Evolutionary conservation across 768 basidiomycete genomes (phyloP).

Genomic region (Phylloporus sp.): DNA sequence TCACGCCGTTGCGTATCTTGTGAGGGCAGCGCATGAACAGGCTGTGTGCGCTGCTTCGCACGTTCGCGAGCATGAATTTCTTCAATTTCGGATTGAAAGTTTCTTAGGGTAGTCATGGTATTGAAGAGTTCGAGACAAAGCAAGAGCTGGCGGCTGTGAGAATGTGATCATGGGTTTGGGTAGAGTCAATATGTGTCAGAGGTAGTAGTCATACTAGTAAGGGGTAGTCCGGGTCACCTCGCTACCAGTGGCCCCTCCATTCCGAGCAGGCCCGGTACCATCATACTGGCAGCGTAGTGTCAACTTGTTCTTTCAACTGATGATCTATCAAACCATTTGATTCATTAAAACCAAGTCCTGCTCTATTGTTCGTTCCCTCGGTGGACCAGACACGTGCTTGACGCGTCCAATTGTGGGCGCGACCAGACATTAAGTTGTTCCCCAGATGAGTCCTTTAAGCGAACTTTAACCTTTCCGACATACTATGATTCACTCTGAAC

Average conservation of each 20-base stretch:
- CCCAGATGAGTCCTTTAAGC: background rate
- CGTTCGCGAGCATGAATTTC: constrained; percentile 68
- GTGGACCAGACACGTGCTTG: constrained; percentile 13
- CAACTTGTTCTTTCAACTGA: too few species aligned
- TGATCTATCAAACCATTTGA: background rate
- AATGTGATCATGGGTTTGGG: constrained; percentile 14
- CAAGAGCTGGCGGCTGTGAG: background rate
- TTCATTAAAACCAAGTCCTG: background rate
- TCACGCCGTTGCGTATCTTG: constrained; percentile 46
- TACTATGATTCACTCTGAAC: constrained; percentile 10
- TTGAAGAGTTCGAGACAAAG: background rate
- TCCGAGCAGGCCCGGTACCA: background rate
- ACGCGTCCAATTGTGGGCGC: constrained; percentile 1
- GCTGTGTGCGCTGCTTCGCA: constrained; percentile 51
- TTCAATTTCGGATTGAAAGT: constrained; percentile 69
- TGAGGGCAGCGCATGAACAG: constrained; percentile 11
- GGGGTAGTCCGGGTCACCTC: background rate
- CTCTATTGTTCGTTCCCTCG: too few species aligned
- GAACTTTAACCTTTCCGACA: background rate
- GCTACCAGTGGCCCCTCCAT: too few species aligned
- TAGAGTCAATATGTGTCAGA: constrained; percentile 2
- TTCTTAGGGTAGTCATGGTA: constrained; percentile 31
- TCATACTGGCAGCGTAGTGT: too few species aligned
- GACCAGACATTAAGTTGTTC: background rate
- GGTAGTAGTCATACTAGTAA: background rate